phyloP scores from a whole-genome alignment of 768 basidiomycete genomes.

The Candolleomyces efflorescens region DNA sequence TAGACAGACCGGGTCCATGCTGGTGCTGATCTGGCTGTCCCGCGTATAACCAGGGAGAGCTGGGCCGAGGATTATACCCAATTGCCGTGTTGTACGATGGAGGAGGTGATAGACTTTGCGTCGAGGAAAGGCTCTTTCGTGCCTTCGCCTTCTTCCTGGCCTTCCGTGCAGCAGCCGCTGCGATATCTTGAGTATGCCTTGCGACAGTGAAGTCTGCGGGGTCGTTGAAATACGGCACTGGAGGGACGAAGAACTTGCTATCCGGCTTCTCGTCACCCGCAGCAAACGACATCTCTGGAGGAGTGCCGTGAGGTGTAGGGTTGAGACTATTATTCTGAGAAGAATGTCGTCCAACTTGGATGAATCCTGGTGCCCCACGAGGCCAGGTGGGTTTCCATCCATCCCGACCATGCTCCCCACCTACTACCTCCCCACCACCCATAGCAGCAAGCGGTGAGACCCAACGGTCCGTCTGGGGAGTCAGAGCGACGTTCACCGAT shows the following conservation, averaged over 20 bases:
- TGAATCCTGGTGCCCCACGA: not conserved
- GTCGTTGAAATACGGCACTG: not conserved
- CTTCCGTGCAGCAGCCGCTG: not conserved
- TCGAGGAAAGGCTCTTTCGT: not conserved
- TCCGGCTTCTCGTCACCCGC: not conserved
- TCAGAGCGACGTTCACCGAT: conserved; percentile 2
- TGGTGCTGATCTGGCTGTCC: not conserved
- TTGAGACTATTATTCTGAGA: not conserved
- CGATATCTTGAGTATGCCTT: not conserved
- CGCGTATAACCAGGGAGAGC: not conserved
- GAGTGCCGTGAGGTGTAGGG: not conserved
- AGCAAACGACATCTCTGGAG: not conserved
- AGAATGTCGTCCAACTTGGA: not conserved
- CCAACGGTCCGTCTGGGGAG: not conserved
- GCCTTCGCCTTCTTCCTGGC: conserved; percentile 4
- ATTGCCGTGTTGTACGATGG: not conserved
- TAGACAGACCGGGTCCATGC: not conserved
- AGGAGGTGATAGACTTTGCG: not conserved
- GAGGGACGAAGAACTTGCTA: not conserved
- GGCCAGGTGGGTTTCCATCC: conserved; percentile 1
- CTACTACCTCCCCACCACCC: conserved; percentile 6
- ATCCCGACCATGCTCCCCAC: not conserved
- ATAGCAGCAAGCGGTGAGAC: conserved; percentile 4
- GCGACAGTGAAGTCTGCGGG: not conserved
- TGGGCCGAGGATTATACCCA: not conserved